Conservation (phyloP, 805 yeast genomes). For the Barnettozyma salicaria region DNA sequence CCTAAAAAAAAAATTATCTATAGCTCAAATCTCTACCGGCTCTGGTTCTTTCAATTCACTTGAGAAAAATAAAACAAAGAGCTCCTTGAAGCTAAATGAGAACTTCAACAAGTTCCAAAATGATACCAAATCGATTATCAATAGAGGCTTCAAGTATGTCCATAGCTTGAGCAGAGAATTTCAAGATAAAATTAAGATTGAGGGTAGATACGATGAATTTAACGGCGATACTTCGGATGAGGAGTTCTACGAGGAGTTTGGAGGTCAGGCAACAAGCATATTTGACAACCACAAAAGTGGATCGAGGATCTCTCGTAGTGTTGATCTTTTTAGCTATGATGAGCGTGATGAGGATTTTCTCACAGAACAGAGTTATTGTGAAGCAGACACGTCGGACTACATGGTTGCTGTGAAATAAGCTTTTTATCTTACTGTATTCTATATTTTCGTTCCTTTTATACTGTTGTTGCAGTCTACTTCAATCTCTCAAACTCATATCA, state of each 20-base stretch:
- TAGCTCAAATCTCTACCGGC: slow-evolving; percentile 13
- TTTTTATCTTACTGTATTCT: background rate
- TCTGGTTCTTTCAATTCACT: slow-evolving; percentile 7
- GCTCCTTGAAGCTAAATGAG: slow-evolving; percentile 6
- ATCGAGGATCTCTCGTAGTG: background rate
- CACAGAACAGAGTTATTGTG: slow-evolving; percentile 22
- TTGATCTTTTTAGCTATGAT: background rate
- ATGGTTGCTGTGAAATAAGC: slow-evolving; percentile 22
- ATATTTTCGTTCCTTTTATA: background rate
- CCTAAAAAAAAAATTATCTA: slow-evolving; percentile 22
- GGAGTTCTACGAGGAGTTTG: slow-evolving; percentile 2
- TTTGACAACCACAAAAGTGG: background rate
- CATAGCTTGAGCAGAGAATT: slow-evolving; percentile 28
- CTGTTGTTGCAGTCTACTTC: too few relatives aligned
- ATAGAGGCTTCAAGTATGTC: slow-evolving; percentile 18
- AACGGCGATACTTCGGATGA: slow-evolving; percentile 9
- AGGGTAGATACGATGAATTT: slow-evolving; percentile 17
- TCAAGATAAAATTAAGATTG: slow-evolving; percentile 23
- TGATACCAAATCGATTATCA: slow-evolving; percentile 21
- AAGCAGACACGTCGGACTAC: slow-evolving; percentile 25
- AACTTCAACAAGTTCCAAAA: slow-evolving; percentile 22
- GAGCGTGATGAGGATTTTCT: slow-evolving; percentile 12
- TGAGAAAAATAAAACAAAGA: slow-evolving; percentile 1
- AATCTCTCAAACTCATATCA: too few relatives aligned
- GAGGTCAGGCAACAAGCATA: slow-evolving; percentile 1